These are phyloP conservation scores for Pseudocercospora cruenta DNA, from an alignment of 2,329 filamentous ascomycete genomes.

Conservation along the genomic window DNA sequence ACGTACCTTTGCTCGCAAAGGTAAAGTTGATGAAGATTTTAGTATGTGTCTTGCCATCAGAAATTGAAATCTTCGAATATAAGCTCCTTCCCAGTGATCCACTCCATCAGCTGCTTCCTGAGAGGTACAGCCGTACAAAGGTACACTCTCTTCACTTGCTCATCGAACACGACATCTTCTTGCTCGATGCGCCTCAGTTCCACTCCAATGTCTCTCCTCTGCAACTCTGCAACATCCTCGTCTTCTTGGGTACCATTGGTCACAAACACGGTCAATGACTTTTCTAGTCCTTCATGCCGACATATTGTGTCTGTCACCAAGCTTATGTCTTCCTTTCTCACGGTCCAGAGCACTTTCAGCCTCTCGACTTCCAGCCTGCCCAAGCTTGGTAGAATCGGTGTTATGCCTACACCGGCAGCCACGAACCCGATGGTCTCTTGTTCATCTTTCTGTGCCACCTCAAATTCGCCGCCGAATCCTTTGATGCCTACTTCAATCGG, in stretches of 20 bases:
- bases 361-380: slow-evolving; percentile 38
- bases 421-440: slow-evolving; percentile 62
- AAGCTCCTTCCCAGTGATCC: slow-evolving; percentile 53
- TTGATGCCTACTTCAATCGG: slow-evolving; percentile 67
- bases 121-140: slow-evolving; percentile 60
- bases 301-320: slow-evolving; percentile 65
- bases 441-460: slow-evolving; percentile 35
- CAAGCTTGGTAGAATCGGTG: slow-evolving; percentile 68
- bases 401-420: slow-evolving; percentile 81
- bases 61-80: slow-evolving; percentile 58
- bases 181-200: slow-evolving; percentile 52
- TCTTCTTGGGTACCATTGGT: slow-evolving; percentile 47
- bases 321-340: slow-evolving; percentile 63
- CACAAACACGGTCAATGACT: slow-evolving; percentile 64
- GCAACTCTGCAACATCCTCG: slow-evolving; percentile 49
- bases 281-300: slow-evolving; percentile 56
- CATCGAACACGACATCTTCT: slow-evolving; percentile 47
- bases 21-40: background rate
- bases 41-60: slow-evolving; percentile 22
- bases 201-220: slow-evolving; percentile 39
- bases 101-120: slow-evolving; percentile 52
- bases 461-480: slow-evolving; percentile 72
- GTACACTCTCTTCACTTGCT: slow-evolving; percentile 57
- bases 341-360: slow-evolving; percentile 69
- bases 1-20: too few species aligned